These are phyloP conservation scores for Stevia rebaudiana DNA, from an alignment of 140 eudicot species.

Conservation along the genomic window DNA sequence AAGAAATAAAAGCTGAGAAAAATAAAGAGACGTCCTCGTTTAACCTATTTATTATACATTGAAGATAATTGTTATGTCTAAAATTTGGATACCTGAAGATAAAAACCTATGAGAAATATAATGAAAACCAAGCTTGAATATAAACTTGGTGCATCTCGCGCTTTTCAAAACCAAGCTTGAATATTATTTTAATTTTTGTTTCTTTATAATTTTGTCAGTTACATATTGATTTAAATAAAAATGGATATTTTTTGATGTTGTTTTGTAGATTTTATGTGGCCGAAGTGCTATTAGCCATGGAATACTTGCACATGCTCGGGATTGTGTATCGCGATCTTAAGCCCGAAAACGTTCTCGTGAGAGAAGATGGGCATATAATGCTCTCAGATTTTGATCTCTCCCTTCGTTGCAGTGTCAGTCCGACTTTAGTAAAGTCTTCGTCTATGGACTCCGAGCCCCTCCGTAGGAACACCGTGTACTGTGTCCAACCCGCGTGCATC, in stretches of 20 bases:
- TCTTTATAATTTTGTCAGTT: neutral
- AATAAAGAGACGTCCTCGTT: too few species aligned
- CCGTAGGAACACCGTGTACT: constrained; percentile 38
- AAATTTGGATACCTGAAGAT: too few species aligned
- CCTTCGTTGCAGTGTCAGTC: constrained; percentile 69
- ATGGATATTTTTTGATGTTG: neutral
- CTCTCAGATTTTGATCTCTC: constrained; percentile 74
- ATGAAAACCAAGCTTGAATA: too few species aligned
- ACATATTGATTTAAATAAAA: neutral
- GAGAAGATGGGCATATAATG: constrained; percentile 83
- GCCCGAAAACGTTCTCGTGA: constrained; percentile 73
- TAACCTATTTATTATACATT: too few species aligned
- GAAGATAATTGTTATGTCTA: too few species aligned
- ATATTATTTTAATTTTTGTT: neutral
- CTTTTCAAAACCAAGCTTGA: neutral
- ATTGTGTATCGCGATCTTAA: constrained; percentile 77
- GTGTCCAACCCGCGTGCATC: constrained; percentile 58
- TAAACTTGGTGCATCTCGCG: too few species aligned
- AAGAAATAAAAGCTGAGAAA: too few species aligned
- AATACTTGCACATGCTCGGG: constrained; percentile 82
- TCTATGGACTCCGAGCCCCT: constrained; percentile 47
- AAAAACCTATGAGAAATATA: too few species aligned
- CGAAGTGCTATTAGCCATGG: constrained; percentile 65
- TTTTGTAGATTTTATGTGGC: constrained; percentile 62
- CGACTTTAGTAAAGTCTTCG: constrained; percentile 61